Evolutionary conservation across 2,329 filamentous ascomycete genomes (phyloP).

Genomic region (Thelonectria blattea): DNA sequence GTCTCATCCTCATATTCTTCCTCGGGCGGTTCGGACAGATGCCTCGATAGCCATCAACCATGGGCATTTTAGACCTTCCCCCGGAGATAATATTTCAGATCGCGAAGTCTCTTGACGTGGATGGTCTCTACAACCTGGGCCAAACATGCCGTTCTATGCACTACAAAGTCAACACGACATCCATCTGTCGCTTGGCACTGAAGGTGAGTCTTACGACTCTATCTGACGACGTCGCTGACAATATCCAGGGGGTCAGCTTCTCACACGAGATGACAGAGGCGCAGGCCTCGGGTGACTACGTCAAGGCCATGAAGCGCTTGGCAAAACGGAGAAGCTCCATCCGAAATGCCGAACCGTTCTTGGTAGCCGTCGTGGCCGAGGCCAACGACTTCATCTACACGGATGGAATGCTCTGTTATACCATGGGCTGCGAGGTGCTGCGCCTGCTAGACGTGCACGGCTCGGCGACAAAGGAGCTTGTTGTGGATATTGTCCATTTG

Average conservation of each 20-base stretch:
- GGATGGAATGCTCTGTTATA: slow-evolving; percentile 70
- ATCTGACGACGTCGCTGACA: slow-evolving; percentile 28
- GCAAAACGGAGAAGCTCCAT: slow-evolving; percentile 67
- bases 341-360: slow-evolving; percentile 66
- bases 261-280: slow-evolving; percentile 34
- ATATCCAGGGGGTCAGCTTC: slow-evolving; percentile 28
- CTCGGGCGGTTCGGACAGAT: background rate
- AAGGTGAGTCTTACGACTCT: slow-evolving; percentile 52
- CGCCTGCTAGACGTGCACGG: slow-evolving; percentile 64
- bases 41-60: slow-evolving; percentile 40
- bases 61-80: slow-evolving; percentile 54
- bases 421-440: slow-evolving; percentile 53
- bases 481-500: slow-evolving; percentile 58
- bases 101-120: slow-evolving; percentile 58
- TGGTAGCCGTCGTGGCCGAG: slow-evolving; percentile 63
- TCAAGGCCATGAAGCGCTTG: slow-evolving; percentile 56
- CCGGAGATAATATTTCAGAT: slow-evolving; percentile 70
- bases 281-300: slow-evolving; percentile 27
- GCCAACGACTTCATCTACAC: slow-evolving; percentile 67
- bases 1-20: background rate
- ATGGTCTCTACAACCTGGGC: slow-evolving; percentile 64
- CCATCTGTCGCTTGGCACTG: slow-evolving; percentile 63
- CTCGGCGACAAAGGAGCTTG: slow-evolving; percentile 56
- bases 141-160: slow-evolving; percentile 58
- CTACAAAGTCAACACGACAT: slow-evolving; percentile 52